Base-by-base conservation (phyloP, 371 early-diverging fungal species). In the Syncephalis fuscata region DNA sequence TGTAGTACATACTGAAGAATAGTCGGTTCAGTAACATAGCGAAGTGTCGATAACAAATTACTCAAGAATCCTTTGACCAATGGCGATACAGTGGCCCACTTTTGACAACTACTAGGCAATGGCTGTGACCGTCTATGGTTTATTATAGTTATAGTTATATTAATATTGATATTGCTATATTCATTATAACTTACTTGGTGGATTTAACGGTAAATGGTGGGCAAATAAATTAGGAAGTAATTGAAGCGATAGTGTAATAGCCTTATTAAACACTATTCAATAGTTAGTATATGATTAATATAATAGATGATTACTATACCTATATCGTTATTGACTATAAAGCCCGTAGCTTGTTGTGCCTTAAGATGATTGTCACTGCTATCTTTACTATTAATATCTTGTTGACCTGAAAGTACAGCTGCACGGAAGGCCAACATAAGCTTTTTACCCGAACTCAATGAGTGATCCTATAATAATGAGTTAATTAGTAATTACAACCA, bases 401-500 rank as follows among this genome's bases (percentile, higher is more conserved):
- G 77, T 66, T 80, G 71, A 46, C 78, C 76, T 38, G 82, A 32
- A 7, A 32, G 11, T 32, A 32, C 75, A 8, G 86, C 90, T 3
- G 85, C 75, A 46, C 81, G 78, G 64, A 91, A 85, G 2, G 91
- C 93, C 25, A 81, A 58, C 22, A 91, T 56, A 27, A 89, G 58
- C 47, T 74, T 72, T 50, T 79, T 78, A 41, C 83, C 62, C 19
- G 74, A 55, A 21, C 64, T 61, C 42, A 78, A 63, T 5, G 80
- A 75, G 45, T 78, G 56, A 46, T 59, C 66, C 61, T 70, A 54
- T 2, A 54, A 16, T 2, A 17, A 24, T 9, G 3, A 10, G 10
- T 41, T 10, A 9, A 24, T 7, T 27, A 17, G 14, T 10, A 27
- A 5, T 15, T 14, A 24, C 9, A 41, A 42, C 7, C 5, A 5